phyloP scores from a whole-genome alignment of 1,284 basidiomycete species.

The Cystobasidium sp. region DNA sequence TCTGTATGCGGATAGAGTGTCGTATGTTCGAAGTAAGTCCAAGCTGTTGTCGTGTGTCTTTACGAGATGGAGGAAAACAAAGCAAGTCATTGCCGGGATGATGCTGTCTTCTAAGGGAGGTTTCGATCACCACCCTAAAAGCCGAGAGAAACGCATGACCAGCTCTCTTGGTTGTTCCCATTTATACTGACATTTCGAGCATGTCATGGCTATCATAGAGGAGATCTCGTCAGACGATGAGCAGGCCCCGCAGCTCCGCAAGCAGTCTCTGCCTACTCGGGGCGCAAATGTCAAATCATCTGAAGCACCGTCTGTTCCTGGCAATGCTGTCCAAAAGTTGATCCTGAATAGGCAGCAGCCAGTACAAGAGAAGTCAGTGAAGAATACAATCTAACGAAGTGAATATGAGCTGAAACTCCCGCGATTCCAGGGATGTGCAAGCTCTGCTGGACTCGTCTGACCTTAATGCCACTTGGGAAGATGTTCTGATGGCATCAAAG shows the following conservation, averaged over 20 bases:
- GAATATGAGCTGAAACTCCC: no score
- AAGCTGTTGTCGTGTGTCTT: background rate
- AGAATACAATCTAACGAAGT: no score
- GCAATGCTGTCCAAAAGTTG: background rate
- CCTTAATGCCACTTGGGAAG: no score
- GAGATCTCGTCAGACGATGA: constrained; percentile 23
- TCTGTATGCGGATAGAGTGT: no score
- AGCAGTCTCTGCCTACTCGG: background rate
- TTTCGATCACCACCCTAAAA: background rate
- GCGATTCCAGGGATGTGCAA: no score
- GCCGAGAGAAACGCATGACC: no score
- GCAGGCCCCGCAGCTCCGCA: background rate
- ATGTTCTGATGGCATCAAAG: no score
- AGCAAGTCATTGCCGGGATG: background rate
- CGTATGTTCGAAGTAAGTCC: background rate
- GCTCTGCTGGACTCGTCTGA: no score
- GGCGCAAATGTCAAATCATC: background rate
- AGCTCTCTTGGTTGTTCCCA: background rate
- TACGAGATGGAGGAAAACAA: background rate
- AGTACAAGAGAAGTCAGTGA: no score
- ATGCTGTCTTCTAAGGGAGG: background rate
- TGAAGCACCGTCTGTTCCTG: background rate
- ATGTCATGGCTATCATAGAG: constrained; percentile 32
- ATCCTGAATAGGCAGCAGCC: no score
- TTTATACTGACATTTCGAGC: background rate